Percentiles rank a stretch among this genome's conserved stretches.
Conservation (phyloP, 2,329 filamentous ascomycete species). For the Neonectria faginata region DNA sequence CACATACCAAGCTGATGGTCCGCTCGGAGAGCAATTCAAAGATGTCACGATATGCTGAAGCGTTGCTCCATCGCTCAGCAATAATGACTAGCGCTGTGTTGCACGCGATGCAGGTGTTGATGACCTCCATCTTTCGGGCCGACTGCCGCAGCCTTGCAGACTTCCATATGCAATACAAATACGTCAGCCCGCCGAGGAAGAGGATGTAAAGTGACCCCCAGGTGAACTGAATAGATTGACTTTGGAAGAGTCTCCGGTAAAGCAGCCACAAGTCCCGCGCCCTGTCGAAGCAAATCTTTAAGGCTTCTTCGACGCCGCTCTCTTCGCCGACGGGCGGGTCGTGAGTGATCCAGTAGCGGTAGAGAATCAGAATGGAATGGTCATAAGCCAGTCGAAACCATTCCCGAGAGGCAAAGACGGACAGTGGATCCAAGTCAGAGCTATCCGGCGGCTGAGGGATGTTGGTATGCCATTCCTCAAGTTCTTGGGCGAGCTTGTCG, state of each 20-base stretch:
- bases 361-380: constrained; percentile 54
- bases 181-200: constrained; percentile 51
- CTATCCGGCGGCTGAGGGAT: constrained; percentile 34
- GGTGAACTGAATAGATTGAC: constrained; percentile 42
- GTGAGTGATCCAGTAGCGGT: constrained; percentile 47
- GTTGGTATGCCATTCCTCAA: constrained; percentile 44
- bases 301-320: constrained; percentile 28
- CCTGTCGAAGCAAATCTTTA: constrained; percentile 28
- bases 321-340: constrained; percentile 29
- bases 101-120: constrained; percentile 51
- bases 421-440: constrained; percentile 33
- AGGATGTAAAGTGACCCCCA: constrained; percentile 52
- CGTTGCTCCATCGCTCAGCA: constrained; percentile 50
- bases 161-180: constrained; percentile 49
- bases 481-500: constrained; percentile 38
- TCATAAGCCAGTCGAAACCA: constrained; percentile 56
- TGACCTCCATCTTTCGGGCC: constrained; percentile 39
- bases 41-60: constrained; percentile 49
- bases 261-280: constrained; percentile 48
- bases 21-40: constrained; percentile 47
- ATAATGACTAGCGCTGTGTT: constrained; percentile 51
- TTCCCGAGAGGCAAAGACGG: constrained; percentile 51
- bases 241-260: constrained; percentile 51
- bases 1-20: constrained; percentile 46
- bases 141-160: constrained; percentile 29